Evolutionary conservation across 176 grass and related monocot genomes (phyloP), one percentile per base, ranked within the genome.

Genomic region (Zizania latifolia): DNA sequence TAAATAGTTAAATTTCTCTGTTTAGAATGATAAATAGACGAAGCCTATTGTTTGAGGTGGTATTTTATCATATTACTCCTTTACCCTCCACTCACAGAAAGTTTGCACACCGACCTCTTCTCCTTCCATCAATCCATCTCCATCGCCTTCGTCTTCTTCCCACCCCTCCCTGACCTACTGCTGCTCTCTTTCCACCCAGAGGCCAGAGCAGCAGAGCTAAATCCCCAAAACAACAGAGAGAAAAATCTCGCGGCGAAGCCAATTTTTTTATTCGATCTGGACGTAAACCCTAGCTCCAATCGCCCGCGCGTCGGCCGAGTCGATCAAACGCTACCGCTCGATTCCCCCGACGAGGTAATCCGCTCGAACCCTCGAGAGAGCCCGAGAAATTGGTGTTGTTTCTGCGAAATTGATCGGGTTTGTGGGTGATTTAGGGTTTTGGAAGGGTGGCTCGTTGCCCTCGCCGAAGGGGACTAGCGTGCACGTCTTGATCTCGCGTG

Each of bases 261-360:
- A 13, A 31, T 37, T 60, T 79, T 21, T 32, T 6, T 3, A 32
- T 68, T 32, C 62, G 63, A 40, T 29, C 16, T 43, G 58, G 30
- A 33, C 58, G 16, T 72, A 72, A 72, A 72, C 40, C 68, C 68
- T 53, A 72, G 58, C 32, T 17, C 40, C 40, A 29, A 16, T 8
- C 4, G 2, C 11, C 11, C 11, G 31, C 58, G 21, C 40, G 23
- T 40, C 32, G 43, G 28, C 9, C 78, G 39, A 71, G 34, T 71
- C 48, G n/a, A n/a, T n/a, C n/a, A n/a, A 6, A 72, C 43, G 19
- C 48, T 55, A 24, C n/a, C 48, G 4, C 38, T 58, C 21, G 56
- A 30, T 63, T 53, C 66, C 30, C 46, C 10, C 16, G 68, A 81
- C 66, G 78, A 80, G 78, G 78, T 80, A 80, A 80, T 60, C 78